These are phyloP conservation scores for Hirsutella thompsonii DNA, from an alignment of 2,329 filamentous ascomycete genomes.

Conservation along the genomic window DNA sequence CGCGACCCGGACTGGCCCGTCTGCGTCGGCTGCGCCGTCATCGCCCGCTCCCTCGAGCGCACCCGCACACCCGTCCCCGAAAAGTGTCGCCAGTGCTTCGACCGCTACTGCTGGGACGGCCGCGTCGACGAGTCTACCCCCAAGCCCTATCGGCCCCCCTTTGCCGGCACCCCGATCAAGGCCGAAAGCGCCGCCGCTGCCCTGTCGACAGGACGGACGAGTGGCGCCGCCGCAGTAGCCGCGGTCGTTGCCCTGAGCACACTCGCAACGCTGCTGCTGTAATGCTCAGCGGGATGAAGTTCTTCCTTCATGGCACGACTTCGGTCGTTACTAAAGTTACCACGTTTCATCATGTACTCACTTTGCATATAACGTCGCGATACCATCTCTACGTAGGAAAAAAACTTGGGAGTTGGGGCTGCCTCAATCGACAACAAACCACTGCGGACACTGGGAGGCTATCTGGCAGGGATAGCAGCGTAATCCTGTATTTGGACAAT, in stretches of 20 bases:
- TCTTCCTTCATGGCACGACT: no score
- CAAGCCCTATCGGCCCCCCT: conserved; percentile 18
- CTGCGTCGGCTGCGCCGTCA: conserved; percentile 80
- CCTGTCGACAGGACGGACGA: background rate
- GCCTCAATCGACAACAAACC: no score
- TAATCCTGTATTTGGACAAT: no score
- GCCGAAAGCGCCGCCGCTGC: conserved; percentile 9
- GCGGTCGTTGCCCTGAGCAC: background rate
- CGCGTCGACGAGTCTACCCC: conserved; percentile 27
- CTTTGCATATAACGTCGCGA: background rate
- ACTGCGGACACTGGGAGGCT: no score
- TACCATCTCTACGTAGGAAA: no score
- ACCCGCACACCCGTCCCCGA: conserved; percentile 57
- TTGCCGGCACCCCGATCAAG: conserved; percentile 13
- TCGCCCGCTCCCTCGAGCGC: conserved; percentile 61
- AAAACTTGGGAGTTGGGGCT: no score
- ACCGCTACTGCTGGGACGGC: conserved; percentile 89
- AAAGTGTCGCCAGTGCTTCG: conserved; percentile 66
- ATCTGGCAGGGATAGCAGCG: no score
- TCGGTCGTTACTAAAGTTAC: no score
- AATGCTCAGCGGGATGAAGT: no score
- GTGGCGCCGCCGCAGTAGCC: background rate
- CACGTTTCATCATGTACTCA: background rate
- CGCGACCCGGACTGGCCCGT: conserved; percentile 61
- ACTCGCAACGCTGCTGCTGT: no score